Evolutionary conservation across 2,329 filamentous ascomycete species (phyloP), one percentile per base, ranked within the genome.

Genomic region (Juglanconis oblonga): DNA sequence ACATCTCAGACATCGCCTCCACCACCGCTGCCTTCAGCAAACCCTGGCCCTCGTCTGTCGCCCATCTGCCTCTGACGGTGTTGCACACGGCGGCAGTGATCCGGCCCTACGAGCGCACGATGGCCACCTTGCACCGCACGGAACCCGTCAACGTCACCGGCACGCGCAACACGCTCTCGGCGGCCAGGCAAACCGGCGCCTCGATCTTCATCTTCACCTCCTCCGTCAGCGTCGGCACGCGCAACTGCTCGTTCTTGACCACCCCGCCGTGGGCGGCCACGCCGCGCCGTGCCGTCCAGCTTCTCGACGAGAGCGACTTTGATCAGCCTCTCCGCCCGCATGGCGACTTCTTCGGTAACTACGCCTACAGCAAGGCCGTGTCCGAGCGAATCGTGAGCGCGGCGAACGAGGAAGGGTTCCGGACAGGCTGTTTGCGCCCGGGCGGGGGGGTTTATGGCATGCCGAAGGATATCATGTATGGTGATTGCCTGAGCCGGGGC

Each of bases 31-130:
- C 79, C 5, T 81, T 82, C 57, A 62, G 70, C 13, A 70, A 74
- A 53, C 71, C 75, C 32, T 82, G 80, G 80, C 70, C 74, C 1
- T 44, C 65, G 2, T 64, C 66, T 6, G 71, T 76, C 4, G 70
- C 74, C 31, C 54, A 71, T n/a, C 69, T 77, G 3, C 77, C 79
- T 3, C 69, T 82, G 6, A 81, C 79, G 6, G 79, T 82, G 13
- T 80, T 79, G 65, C 79, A 82, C 68, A 80, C 79, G 0, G 83
- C 82, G 2, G 83, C 82, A 1, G 73, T 78, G 5, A 84, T 86
- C 60, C 73, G 81, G 10, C 76, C 80, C 0, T 76, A 73, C 14
- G 82, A 85, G 58, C 77, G 82, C 6, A 73, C 76, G 53, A 66
- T 68, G 50, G 69, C 74, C 36, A 72, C 80, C 36, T 81, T 84